phyloP scores from a whole-genome alignment of 116 monocot species.

The Trichopus zeylanicus region DNA sequence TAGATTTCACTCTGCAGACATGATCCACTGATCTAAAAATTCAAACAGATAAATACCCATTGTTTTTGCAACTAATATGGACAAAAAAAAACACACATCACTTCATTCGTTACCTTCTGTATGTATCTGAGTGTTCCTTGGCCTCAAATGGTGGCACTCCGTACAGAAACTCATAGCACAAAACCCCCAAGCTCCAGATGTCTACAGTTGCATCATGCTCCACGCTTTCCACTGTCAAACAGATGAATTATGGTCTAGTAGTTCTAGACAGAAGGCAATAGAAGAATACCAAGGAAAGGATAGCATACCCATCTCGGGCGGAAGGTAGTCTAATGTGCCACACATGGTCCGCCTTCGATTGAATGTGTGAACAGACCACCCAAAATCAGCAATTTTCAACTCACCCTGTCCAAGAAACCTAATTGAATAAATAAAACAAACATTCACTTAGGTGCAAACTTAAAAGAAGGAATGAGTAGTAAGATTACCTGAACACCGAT shows the following conservation, averaged over 20 bases:
- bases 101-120: slow-evolving; percentile 67
- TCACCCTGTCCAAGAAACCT: no score
- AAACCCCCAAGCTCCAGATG: slow-evolving; percentile 72
- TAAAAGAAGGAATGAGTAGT: background rate
- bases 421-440: no score
- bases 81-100: no score
- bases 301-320: slow-evolving; percentile 72
- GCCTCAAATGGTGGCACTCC: slow-evolving; percentile 76
- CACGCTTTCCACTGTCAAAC: slow-evolving; percentile 50
- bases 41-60: no score
- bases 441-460: no score
- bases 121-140: slow-evolving; percentile 75
- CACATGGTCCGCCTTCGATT: slow-evolving; percentile 89
- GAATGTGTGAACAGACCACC: slow-evolving; percentile 99
- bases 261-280: no score
- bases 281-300: no score
- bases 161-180: slow-evolving; percentile 80
- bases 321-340: slow-evolving; percentile 92
- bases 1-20: no score
- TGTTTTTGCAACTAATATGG: no score
- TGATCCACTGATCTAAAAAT: no score
- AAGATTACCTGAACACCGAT: slow-evolving; percentile 92
- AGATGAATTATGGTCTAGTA: no score
- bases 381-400: slow-evolving; percentile 97
- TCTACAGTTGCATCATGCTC: slow-evolving; percentile 78